These are phyloP conservation scores for Chenopodium suecicum DNA, from an alignment of 148 eudicot genomes.

Conservation along the genomic window DNA sequence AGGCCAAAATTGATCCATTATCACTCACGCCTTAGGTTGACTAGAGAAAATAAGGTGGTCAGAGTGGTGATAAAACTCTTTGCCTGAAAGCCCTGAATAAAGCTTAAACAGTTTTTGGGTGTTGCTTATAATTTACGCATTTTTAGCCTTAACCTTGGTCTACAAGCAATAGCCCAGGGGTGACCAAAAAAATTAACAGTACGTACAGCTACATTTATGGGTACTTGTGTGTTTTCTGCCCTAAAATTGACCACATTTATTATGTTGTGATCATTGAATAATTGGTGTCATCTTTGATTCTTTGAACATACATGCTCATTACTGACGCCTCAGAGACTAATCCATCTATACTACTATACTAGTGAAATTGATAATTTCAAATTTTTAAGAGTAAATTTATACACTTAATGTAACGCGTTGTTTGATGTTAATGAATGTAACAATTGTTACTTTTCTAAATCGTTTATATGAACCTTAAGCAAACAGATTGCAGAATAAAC, in stretches of 20 bases:
- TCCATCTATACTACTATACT: background rate
- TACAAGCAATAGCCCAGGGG: slow-evolving; percentile 5
- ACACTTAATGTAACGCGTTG: too few species aligned
- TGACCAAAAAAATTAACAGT: background rate
- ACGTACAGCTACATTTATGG: slow-evolving; percentile 7
- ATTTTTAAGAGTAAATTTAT: too few species aligned
- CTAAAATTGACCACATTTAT: slow-evolving; percentile 26
- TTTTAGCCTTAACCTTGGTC: background rate
- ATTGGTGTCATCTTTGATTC: background rate
- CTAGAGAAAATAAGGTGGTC: background rate
- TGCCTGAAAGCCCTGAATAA: background rate
- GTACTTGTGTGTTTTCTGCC: slow-evolving; percentile 22
- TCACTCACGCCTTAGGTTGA: background rate
- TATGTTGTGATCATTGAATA: background rate
- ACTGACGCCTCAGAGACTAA: background rate
- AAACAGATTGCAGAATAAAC: too few species aligned
- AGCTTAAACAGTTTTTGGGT: background rate
- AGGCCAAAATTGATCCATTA: too few species aligned
- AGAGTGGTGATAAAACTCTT: background rate
- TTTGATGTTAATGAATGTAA: too few species aligned
- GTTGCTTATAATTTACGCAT: background rate
- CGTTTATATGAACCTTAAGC: background rate
- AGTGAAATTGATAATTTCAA: background rate
- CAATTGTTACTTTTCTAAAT: too few species aligned
- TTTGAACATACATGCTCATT: background rate